Conservation (phyloP, 1,284 basidiomycete species). For the Cryptococcus amylolentus region DNA sequence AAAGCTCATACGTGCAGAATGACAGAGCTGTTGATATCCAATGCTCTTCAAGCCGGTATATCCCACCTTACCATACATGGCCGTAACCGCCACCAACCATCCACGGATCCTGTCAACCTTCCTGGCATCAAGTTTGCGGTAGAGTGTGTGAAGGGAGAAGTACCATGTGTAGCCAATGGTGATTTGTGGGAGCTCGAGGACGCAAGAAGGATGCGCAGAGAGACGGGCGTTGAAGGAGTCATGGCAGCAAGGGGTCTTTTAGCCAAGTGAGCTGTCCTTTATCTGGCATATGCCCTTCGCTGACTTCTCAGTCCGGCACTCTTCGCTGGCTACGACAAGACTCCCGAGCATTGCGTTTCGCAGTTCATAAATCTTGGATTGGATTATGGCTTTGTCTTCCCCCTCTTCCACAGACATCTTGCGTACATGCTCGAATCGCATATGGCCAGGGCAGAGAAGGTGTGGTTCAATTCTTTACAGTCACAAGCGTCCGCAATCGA, state of each 20-base stretch:
- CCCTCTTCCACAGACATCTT: conserved; percentile 54
- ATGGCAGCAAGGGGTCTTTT: conserved; percentile 61
- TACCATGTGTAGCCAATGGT: conserved; percentile 59
- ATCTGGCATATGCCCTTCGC: neutral
- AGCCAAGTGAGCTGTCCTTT: conserved; percentile 55
- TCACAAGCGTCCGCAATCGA: conserved; percentile 54
- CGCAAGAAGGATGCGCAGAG: conserved; percentile 50
- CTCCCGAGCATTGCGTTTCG: conserved; percentile 54
- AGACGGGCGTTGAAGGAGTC: conserved; percentile 55
- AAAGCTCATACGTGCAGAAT: conserved; percentile 30
- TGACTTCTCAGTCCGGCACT: conserved; percentile 49
- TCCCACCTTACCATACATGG: conserved; percentile 58
- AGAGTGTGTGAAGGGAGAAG: conserved; percentile 52
- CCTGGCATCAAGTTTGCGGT: conserved; percentile 56
- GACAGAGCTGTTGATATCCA: conserved; percentile 55
- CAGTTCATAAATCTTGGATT: conserved; percentile 53
- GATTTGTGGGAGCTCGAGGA: conserved; percentile 57
- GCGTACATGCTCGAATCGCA: conserved; percentile 58
- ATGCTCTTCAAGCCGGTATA: conserved; percentile 44
- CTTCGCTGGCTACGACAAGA: conserved; percentile 55
- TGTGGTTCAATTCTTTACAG: conserved; percentile 55
- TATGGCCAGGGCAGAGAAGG: conserved; percentile 52
- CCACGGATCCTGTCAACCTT: conserved; percentile 55
- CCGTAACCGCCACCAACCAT: conserved; percentile 56
- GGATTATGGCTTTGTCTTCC: conserved; percentile 54